These are phyloP conservation scores for Zelopaecilomyces penicillatus DNA, from an alignment of 2,329 filamentous ascomycete species.

Conservation along the genomic window DNA sequence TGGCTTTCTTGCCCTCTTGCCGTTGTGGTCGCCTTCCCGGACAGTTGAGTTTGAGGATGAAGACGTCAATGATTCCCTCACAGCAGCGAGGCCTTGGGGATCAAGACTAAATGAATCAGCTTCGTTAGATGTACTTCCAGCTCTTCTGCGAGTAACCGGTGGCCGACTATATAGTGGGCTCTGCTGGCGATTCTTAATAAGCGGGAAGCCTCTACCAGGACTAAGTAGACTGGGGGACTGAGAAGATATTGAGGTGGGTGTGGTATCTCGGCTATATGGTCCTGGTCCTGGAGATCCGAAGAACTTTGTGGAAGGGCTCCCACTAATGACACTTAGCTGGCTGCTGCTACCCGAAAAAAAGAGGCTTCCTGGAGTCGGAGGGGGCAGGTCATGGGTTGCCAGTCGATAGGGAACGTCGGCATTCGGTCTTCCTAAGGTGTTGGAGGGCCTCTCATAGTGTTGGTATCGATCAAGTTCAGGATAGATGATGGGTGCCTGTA, in stretches of 20 bases:
- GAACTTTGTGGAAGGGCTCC: conserved; percentile 66
- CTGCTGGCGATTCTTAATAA: conserved; percentile 40
- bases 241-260: conserved; percentile 69
- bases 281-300: conserved; percentile 63
- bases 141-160: conserved; percentile 50
- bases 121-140: conserved; percentile 47
- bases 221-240: conserved; percentile 58
- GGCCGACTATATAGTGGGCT: conserved; percentile 50
- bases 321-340: conserved; percentile 51
- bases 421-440: conserved; percentile 24
- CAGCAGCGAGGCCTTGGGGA: conserved; percentile 51
- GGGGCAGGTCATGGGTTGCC: conserved; percentile 57
- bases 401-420: conserved; percentile 47
- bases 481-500: conserved; percentile 40
- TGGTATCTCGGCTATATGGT: conserved; percentile 67
- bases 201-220: conserved; percentile 35
- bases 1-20: conserved; percentile 34
- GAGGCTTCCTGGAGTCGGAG: conserved; percentile 47
- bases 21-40: conserved; percentile 37
- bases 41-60: conserved; percentile 67
- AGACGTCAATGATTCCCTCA: conserved; percentile 62
- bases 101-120: conserved; percentile 37
- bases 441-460: conserved; percentile 31
- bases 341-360: conserved; percentile 52
- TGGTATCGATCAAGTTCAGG: conserved; percentile 57